Conservation (phyloP, 2,329 filamentous ascomycete species). For the Pseudogymnoascus sp. region DNA sequence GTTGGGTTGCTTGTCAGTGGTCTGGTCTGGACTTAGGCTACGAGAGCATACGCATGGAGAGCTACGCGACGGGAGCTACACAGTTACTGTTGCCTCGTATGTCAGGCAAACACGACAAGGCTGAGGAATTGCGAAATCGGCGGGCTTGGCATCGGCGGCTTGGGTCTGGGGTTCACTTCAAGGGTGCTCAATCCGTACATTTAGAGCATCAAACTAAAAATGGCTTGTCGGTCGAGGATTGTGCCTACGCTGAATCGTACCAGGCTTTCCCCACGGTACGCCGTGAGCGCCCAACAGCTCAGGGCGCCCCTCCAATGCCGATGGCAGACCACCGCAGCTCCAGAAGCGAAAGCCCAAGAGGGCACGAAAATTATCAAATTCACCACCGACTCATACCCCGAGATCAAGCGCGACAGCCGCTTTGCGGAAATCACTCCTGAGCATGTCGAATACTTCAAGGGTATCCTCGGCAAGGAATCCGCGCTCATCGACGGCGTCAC, state of each 20-base stretch:
- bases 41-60: constrained; percentile 10
- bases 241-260: constrained; percentile 3
- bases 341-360: constrained; percentile 23
- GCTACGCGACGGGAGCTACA: constrained; percentile 13
- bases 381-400: constrained; percentile 80
- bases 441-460: constrained; percentile 76
- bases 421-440: constrained; percentile 68
- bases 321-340: constrained; percentile 22
- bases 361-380: constrained; percentile 52
- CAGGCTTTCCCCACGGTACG: background rate
- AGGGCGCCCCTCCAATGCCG: constrained; percentile 17
- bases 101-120: background rate
- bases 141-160: background rate
- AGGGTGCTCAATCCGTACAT: background rate
- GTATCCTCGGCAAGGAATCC: constrained; percentile 69
- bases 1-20: constrained; percentile 9
- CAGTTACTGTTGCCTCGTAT: background rate
- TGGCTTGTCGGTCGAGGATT: constrained; percentile 9
- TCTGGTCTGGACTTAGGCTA: constrained; percentile 12
- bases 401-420: constrained; percentile 69
- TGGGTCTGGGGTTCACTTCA: background rate
- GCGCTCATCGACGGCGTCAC: constrained; percentile 81
- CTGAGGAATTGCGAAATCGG: constrained; percentile 7
- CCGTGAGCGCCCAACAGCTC: background rate
- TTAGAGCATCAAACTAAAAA: background rate